A percentile compares a stretch with the other conserved stretches of the same genome.
Conservation (phyloP, 441 rosid species). For the Gossypium schwendimanii region DNA sequence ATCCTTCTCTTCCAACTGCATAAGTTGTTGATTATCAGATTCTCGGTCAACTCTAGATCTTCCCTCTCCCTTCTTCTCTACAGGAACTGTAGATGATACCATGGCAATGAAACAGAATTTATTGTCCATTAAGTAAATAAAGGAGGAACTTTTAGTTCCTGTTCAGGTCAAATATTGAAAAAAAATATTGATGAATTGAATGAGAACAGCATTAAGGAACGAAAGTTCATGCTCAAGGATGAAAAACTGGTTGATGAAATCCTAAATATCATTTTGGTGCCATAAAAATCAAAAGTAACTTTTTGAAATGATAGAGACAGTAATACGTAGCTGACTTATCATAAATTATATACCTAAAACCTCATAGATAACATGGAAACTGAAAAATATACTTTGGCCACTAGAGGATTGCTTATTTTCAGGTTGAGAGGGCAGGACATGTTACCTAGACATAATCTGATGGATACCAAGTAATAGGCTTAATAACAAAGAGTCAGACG, state of each 20-base stretch:
- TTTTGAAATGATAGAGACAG: neutral
- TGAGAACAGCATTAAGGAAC: neutral
- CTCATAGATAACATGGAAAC: neutral
- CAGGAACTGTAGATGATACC: constrained; percentile 22
- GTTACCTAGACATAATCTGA: neutral
- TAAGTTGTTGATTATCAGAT: constrained; percentile 76
- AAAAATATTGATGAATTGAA: neutral
- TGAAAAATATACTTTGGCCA: neutral
- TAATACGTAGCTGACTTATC: neutral
- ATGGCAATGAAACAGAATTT: constrained; percentile 15
- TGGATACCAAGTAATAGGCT: neutral
- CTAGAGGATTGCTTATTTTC: neutral
- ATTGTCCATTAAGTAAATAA: neutral
- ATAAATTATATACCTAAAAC: neutral
- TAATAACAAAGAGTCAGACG: neutral
- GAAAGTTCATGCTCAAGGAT: neutral
- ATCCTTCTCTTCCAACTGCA: constrained; percentile 87
- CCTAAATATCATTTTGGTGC: no score
- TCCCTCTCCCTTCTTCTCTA: constrained; percentile 75
- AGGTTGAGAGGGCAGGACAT: neutral
- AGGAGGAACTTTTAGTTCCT: neutral
- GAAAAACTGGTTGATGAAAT: neutral
- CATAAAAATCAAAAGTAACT: neutral
- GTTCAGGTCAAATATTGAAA: neutral
- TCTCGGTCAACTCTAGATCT: constrained; percentile 75